phyloP scores from a whole-genome alignment of 2,329 filamentous ascomycete genomes.

The Gaeumannomyces sp. region DNA sequence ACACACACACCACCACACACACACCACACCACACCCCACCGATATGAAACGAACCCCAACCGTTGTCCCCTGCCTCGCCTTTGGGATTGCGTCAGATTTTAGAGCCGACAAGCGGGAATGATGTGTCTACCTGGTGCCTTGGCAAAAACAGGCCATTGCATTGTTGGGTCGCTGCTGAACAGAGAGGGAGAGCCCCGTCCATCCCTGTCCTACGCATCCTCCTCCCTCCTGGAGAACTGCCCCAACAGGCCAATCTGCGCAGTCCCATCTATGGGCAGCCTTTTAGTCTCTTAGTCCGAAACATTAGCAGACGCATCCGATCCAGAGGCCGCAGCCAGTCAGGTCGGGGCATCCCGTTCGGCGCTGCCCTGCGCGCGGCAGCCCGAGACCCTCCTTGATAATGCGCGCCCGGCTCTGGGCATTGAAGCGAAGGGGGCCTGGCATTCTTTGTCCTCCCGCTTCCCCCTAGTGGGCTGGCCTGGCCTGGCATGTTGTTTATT shows the following conservation, averaged over 20 bases:
- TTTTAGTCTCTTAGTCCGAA: neutral
- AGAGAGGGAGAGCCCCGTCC: too few species aligned
- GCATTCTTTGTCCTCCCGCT: too few species aligned
- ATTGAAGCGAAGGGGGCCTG: too few species aligned
- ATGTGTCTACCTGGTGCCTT: neutral
- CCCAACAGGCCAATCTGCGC: neutral
- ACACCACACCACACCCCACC: too few species aligned
- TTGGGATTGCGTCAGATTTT: neutral
- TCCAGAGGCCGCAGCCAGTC: neutral
- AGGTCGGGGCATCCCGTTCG: neutral
- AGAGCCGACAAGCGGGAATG: neutral
- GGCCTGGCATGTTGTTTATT: too few species aligned
- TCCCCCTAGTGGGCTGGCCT: too few species aligned
- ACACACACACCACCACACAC: neutral
- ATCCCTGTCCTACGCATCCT: neutral
- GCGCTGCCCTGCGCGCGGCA: neutral
- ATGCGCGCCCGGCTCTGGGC: too few species aligned
- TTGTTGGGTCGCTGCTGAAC: neutral
- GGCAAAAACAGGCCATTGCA: neutral
- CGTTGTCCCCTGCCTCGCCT: too few species aligned
- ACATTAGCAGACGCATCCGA: conserved; percentile 1
- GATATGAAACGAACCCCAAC: too few species aligned
- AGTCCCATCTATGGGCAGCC: neutral
- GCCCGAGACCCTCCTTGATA: too few species aligned
- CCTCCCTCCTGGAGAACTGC: neutral